Percentiles rank a stretch among this genome's conserved stretches.
Conservation (phyloP, 2,329 filamentous ascomycete species). For the Chrysosporium keratinophilum region DNA sequence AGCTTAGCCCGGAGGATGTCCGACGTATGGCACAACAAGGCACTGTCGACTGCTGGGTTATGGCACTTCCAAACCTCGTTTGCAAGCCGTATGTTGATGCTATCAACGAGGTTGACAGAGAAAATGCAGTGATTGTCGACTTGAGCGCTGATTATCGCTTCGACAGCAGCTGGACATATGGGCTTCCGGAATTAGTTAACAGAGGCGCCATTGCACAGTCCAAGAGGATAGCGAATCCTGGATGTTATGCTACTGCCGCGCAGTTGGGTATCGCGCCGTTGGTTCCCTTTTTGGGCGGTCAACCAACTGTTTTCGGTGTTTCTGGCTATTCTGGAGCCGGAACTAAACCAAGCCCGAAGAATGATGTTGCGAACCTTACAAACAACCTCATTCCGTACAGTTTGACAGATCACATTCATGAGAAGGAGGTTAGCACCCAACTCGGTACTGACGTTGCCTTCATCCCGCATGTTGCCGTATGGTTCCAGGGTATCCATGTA, state of each 20-base stretch:
- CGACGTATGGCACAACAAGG: constrained; percentile 71
- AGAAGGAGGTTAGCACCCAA: constrained; percentile 75
- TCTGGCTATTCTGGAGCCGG: constrained; percentile 92
- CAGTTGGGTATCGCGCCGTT: constrained; percentile 82
- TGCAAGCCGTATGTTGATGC: constrained; percentile 92
- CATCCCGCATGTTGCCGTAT: constrained; percentile 86
- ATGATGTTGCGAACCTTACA: constrained; percentile 70
- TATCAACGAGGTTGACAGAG: constrained; percentile 58
- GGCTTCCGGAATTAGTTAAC: constrained; percentile 73
- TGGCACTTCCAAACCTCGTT: constrained; percentile 91
- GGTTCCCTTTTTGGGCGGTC: constrained; percentile 63
- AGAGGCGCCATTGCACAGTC: constrained; percentile 66
- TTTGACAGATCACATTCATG: constrained; percentile 88
- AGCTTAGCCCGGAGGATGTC: constrained; percentile 76
- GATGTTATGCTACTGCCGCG: constrained; percentile 88
- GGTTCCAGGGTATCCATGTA: constrained; percentile 88
- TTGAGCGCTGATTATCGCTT: constrained; percentile 96
- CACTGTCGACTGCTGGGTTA: constrained; percentile 90
- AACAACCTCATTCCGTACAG: constrained; percentile 89
- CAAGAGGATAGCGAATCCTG: constrained; percentile 79
- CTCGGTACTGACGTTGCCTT: constrained; percentile 68
- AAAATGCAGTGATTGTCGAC: constrained; percentile 72
- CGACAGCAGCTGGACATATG: constrained; percentile 75
- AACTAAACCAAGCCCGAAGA: constrained; percentile 88
- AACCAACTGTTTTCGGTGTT: constrained; percentile 78